Evolutionary conservation across 2,329 filamentous ascomycete species (phyloP).

Genomic region (Tolypocladium amazonense): DNA sequence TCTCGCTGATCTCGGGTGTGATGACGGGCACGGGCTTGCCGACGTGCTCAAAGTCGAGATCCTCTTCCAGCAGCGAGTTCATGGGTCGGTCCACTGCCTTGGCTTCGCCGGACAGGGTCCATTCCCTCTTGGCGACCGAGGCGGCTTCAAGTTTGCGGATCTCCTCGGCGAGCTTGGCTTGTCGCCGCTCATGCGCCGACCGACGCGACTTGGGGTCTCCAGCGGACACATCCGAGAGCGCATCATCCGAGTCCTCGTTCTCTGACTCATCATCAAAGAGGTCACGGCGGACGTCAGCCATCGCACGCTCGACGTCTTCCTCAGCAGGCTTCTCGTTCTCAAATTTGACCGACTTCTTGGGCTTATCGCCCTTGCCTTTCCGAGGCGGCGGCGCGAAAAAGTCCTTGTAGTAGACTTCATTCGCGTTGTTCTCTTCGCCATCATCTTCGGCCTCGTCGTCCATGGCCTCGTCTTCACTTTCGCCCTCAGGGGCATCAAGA

Average conservation of each 20-base stretch:
- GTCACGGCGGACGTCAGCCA: conserved; percentile 78
- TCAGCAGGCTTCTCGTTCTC: conserved; percentile 39
- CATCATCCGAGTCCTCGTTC: conserved; percentile 52
- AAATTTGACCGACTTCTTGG: conserved; percentile 27
- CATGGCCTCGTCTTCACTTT: conserved; percentile 50
- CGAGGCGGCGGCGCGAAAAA: conserved; percentile 83
- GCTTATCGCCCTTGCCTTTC: conserved; percentile 48
- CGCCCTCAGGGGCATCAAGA: conserved; percentile 62
- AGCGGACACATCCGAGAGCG: conserved; percentile 54
- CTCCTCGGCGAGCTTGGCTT: conserved; percentile 77
- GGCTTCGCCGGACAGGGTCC: conserved; percentile 85
- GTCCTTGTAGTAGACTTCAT: conserved; percentile 82
- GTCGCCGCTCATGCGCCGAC: conserved; percentile 78
- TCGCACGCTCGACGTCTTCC: conserved; percentile 68
- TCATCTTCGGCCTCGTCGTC: conserved; percentile 45
- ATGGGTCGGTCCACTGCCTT: conserved; percentile 69
- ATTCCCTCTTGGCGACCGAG: conserved; percentile 81
- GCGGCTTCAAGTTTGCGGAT: conserved; percentile 85
- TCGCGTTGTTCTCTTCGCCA: conserved; percentile 60
- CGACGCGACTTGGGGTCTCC: conserved; percentile 61
- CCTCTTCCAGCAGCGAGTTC: conserved; percentile 89
- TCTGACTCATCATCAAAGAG: conserved; percentile 74
- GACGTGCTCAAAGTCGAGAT: conserved; percentile 89
- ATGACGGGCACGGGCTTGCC: conserved; percentile 94
- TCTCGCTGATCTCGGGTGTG: conserved; percentile 80